Evolutionary conservation across 129 eudicot species (phyloP).

Genomic region (Helianthus annuus): DNA sequence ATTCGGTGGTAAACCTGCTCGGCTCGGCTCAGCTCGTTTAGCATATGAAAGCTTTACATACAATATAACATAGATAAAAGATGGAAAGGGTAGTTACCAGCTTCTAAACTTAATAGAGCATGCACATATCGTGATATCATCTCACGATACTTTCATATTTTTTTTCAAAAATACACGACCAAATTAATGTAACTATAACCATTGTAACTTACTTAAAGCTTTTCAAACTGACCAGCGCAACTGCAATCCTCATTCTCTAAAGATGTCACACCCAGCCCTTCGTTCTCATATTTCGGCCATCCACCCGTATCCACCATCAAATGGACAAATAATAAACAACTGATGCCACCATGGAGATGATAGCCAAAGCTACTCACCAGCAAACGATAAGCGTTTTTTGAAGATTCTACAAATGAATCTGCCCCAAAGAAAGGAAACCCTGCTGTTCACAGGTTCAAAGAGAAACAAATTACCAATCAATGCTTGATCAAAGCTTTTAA

Average conservation of each 20-base stretch:
- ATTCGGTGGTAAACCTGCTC: too few species aligned
- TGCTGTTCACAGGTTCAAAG: slow-evolving; percentile 45
- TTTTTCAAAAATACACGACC: slow-evolving; percentile 10
- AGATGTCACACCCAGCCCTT: slow-evolving; percentile 75
- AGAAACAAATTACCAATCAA: neutral
- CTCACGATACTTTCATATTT: neutral
- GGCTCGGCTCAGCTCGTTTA: too few species aligned
- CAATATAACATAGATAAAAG: neutral
- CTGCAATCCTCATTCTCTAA: slow-evolving; percentile 41
- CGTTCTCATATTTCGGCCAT: slow-evolving; percentile 82
- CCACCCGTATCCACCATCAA: slow-evolving; percentile 93
- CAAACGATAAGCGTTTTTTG: slow-evolving; percentile 95
- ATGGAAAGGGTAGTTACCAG: slow-evolving; percentile 14
- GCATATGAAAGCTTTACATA: slow-evolving; percentile 7
- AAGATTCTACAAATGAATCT: slow-evolving; percentile 93
- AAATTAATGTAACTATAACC: slow-evolving; percentile 18
- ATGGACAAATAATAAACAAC: slow-evolving; percentile 74
- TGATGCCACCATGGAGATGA: slow-evolving; percentile 82
- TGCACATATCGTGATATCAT: slow-evolving; percentile 19
- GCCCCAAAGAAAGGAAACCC: slow-evolving; percentile 91
- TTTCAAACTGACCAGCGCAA: slow-evolving; percentile 44
- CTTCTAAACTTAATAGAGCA: slow-evolving; percentile 18
- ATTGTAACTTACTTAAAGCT: slow-evolving; percentile 34
- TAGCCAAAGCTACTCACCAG: slow-evolving; percentile 81
- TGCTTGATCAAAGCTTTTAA: too few species aligned